These are phyloP conservation scores for Malassezia cuniculi DNA, from an alignment of 1,284 basidiomycete species.

Conservation along the genomic window DNA sequence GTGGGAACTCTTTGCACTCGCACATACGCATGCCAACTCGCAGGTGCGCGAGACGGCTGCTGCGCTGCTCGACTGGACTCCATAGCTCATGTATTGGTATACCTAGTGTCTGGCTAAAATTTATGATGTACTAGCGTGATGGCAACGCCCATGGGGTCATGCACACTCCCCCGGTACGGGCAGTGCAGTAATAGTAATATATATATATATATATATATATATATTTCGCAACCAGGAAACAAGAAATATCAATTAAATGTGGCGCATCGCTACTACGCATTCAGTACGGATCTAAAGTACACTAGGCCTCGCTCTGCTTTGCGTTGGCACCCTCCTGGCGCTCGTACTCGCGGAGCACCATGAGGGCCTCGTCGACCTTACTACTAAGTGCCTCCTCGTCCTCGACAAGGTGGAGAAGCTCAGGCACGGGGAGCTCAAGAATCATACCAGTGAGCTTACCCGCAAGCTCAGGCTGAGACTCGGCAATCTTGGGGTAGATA, in stretches of 20 bases:
- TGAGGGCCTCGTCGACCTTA: slow-evolving; percentile 43
- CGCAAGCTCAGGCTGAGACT: slow-evolving; percentile 37
- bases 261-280: too few relatives aligned
- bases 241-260: too few relatives aligned
- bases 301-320: neutral
- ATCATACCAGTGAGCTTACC: slow-evolving; percentile 46
- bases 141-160: too few relatives aligned
- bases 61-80: slow-evolving; percentile 7
- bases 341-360: slow-evolving; percentile 44
- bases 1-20: slow-evolving; percentile 12
- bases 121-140: too few relatives aligned
- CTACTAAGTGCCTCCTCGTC: slow-evolving; percentile 40
- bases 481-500: slow-evolving; percentile 45
- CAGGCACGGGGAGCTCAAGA: slow-evolving; percentile 43
- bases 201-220: too few relatives aligned
- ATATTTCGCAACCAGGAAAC: too few relatives aligned
- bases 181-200: too few relatives aligned
- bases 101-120: too few relatives aligned
- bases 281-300: too few relatives aligned
- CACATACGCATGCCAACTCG: slow-evolving; percentile 11
- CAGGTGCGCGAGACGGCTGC: slow-evolving; percentile 13
- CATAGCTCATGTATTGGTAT: too few relatives aligned
- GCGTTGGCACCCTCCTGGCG: slow-evolving; percentile 17
- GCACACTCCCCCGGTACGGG: too few relatives aligned
- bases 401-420: slow-evolving; percentile 43